A percentile compares a stretch with the other conserved stretches of the same genome.
Conservation (phyloP, 2,329 filamentous ascomycete genomes). For the Neurospora crassa region DNA sequence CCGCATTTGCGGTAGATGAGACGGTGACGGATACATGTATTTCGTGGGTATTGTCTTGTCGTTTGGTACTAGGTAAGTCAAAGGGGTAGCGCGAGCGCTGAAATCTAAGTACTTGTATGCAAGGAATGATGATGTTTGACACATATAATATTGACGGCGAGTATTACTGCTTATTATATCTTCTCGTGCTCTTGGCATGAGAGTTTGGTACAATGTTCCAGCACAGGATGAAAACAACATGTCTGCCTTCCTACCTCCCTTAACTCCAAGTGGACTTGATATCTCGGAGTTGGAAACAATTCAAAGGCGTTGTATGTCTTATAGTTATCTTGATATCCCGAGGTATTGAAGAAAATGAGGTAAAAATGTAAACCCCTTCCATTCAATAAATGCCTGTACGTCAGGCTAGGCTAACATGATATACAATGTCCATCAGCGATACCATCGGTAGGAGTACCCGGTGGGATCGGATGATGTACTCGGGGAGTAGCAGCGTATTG, state of each 20-base stretch:
- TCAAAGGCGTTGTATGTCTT: not conserved
- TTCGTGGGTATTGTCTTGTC: not conserved
- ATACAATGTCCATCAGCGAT: not conserved
- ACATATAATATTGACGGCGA: not conserved
- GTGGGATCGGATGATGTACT: not conserved
- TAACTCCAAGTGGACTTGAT: not conserved
- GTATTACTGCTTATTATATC: not conserved
- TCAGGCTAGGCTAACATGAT: too few relatives aligned
- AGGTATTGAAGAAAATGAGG: not conserved
- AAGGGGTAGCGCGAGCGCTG: too few relatives aligned
- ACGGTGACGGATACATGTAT: conserved; percentile 17
- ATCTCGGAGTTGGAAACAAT: not conserved
- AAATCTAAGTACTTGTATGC: not conserved
- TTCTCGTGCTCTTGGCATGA: not conserved
- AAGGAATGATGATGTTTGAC: not conserved
- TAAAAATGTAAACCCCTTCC: not conserved
- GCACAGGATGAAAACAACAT: not conserved
- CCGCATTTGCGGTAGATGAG: conserved; percentile 12
- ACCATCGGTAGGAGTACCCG: not conserved
- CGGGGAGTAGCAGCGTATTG: not conserved
- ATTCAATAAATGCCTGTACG: not conserved
- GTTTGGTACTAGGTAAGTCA: not conserved
- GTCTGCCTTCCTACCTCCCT: not conserved
- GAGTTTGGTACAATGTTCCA: not conserved
- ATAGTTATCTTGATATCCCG: not conserved